Base-by-base conservation (phyloP, 2,329 filamentous ascomycete genomes). In the Graphilbum ipis-grandicollis region DNA sequence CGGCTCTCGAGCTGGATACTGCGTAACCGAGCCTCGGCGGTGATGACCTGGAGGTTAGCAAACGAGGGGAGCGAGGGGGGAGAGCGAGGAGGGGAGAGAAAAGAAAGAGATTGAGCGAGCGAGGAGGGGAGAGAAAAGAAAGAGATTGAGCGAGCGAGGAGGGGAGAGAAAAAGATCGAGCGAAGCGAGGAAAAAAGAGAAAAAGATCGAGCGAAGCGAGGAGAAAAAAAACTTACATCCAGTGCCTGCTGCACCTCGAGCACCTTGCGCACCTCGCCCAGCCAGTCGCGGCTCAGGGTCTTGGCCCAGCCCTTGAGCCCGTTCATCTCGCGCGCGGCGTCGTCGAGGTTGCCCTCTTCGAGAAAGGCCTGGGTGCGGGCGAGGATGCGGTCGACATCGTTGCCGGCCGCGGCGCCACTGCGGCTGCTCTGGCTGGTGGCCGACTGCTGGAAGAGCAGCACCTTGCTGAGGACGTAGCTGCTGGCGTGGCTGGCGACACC, bases 371-470 rank as follows among this genome's bases (percentile, higher is more conserved):
- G 86, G 1, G 90, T 88, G 44, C 90, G 71, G 3, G 82, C 81
- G 33, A 98, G 69, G 41, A 96, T 78, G 50, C 85, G 92, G 66
- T 98, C 90, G 18, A 96, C 88, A 51, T 96, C 88, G 47, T 83
- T 70, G 17, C 86, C 85, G 21, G 75, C 75, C 1, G 83, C 79
- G 33, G 65, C 10, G 79, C 36, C 14, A 25, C 19, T n/a, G n/a
- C n/a, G n/a, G n/a, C n/a, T n/a, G n/a, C n/a, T n/a, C n/a, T n/a
- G n/a, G 19, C n/a, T 14, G 33, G 90, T 65, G 9, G 80, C 82
- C 51, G 80, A 76, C 70, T 96, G 96, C 66, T 84, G 85, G 71
- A 98, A 96, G 62, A 96, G 75, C n/a, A n/a, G n/a, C 36, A 96
- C 68, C 62, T 93, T 92, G 65, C 83, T 93, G 49, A 98, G 65